Evolutionary conservation across 202 grass and related monocot species (phyloP).

Genomic region (Elaeis oleifera): DNA sequence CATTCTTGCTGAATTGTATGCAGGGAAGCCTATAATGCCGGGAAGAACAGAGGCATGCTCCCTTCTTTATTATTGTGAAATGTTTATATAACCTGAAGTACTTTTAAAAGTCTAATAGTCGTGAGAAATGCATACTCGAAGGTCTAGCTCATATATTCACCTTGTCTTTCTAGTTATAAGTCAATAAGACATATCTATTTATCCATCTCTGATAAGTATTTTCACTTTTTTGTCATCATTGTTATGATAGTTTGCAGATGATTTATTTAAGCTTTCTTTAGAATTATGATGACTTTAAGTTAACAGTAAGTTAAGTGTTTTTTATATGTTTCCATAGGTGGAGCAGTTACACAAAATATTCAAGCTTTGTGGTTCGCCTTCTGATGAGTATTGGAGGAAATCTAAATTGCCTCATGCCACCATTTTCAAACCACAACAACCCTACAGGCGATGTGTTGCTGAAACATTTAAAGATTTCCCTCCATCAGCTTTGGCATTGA

Average conservation of each 20-base stretch:
- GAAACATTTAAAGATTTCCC: constrained; percentile 98
- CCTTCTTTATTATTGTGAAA: not conserved
- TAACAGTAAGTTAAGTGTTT: not conserved
- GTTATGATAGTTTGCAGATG: not conserved
- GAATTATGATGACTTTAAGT: constrained; percentile 1
- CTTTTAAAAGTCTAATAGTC: too few relatives aligned
- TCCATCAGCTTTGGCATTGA: constrained; percentile 48
- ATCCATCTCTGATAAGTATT: too few relatives aligned
- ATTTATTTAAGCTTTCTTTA: constrained; percentile 8
- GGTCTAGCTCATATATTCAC: too few relatives aligned
- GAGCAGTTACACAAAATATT: constrained; percentile 99
- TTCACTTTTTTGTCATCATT: too few relatives aligned
- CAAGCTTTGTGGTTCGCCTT: constrained; percentile 95
- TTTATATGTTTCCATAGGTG: constrained; percentile 53
- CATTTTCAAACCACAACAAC: constrained; percentile 95
- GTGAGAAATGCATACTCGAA: too few relatives aligned
- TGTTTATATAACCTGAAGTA: too few relatives aligned
- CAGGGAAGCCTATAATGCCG: constrained; percentile 99
- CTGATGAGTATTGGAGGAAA: constrained; percentile 94
- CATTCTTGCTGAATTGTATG: constrained; percentile 98
- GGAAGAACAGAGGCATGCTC: constrained; percentile 85
- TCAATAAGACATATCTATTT: too few relatives aligned
- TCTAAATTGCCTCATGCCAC: constrained; percentile 96
- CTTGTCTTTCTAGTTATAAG: too few relatives aligned
- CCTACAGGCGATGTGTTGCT: constrained; percentile 63